Conservation (phyloP, 1,284 basidiomycete species). For the Heterobasidion occidentale region DNA sequence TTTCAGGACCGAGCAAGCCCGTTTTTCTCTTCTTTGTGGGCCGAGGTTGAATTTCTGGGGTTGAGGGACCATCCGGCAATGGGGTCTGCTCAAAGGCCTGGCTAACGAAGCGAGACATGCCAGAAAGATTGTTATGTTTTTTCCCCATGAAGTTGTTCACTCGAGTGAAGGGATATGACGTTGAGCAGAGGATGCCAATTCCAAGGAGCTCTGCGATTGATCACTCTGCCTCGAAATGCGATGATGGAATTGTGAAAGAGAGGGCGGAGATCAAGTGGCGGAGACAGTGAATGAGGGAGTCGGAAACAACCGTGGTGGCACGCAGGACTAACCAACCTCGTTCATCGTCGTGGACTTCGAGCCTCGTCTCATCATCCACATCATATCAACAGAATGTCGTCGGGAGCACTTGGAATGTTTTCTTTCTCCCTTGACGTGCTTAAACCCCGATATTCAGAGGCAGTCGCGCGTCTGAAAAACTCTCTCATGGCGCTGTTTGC, state of each 20-base stretch:
- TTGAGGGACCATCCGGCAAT: background rate
- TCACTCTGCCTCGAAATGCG: no score
- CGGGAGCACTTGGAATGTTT: background rate
- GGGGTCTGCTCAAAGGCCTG: background rate
- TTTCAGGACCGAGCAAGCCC: constrained; percentile 19
- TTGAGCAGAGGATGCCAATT: no score
- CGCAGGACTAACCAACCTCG: no score
- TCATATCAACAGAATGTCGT: background rate
- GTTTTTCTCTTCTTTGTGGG: constrained; percentile 1
- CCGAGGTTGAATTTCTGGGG: background rate
- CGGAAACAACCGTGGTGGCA: no score
- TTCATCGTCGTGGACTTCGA: no score
- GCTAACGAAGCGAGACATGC: background rate
- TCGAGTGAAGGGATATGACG: no score
- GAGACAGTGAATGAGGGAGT: no score
- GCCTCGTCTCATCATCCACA: background rate
- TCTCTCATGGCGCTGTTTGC: constrained; percentile 10
- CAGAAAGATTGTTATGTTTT: background rate
- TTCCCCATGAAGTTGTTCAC: background rate
- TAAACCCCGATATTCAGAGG: constrained; percentile 12
- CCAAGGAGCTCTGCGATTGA: no score
- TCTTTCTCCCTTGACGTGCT: constrained; percentile 11
- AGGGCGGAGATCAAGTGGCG: no score
- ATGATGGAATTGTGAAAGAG: no score
- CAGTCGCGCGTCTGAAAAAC: constrained; percentile 10